These are phyloP conservation scores for Claviceps cyperi DNA, from an alignment of 2,329 filamentous ascomycete genomes.

Conservation along the genomic window DNA sequence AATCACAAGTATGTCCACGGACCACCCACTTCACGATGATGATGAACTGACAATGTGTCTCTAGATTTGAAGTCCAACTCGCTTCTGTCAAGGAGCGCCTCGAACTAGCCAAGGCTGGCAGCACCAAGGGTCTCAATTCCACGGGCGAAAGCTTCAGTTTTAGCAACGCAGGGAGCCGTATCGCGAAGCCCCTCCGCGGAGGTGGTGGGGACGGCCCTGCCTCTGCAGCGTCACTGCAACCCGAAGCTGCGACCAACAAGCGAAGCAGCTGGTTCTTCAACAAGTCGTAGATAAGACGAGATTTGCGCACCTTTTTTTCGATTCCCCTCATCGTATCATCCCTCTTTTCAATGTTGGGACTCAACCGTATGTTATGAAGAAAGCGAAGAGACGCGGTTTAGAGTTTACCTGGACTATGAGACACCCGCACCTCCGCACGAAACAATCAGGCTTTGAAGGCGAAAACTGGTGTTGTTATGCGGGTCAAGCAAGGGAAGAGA, in stretches of 20 bases:
- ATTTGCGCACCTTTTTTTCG: not conserved
- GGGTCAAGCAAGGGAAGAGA: too few species aligned
- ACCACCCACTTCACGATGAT: not conserved
- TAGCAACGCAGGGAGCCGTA: slow-evolving; percentile 46
- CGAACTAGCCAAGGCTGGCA: slow-evolving; percentile 85
- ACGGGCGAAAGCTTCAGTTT: slow-evolving; percentile 60
- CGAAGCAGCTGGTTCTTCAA: slow-evolving; percentile 64
- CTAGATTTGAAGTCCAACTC: slow-evolving; percentile 91
- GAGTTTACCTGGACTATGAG: too few species aligned
- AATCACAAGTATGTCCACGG: slow-evolving; percentile 72
- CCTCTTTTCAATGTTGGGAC: too few species aligned
- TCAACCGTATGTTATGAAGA: too few species aligned
- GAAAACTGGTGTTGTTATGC: too few species aligned
- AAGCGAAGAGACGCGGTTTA: too few species aligned
- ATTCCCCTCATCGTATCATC: not conserved
- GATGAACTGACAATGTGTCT: not conserved
- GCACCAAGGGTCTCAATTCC: slow-evolving; percentile 66
- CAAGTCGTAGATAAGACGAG: slow-evolving; percentile 29
- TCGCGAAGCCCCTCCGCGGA: slow-evolving; percentile 54
- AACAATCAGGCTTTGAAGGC: too few species aligned
- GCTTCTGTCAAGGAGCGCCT: slow-evolving; percentile 95
- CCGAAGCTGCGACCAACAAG: slow-evolving; percentile 42
- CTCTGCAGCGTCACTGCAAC: slow-evolving; percentile 44
- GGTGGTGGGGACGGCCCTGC: slow-evolving; percentile 36
- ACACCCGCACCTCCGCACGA: too few species aligned